Evolutionary conservation across 805 yeast species (phyloP).

Genomic region (Teunomyces lycoperdinae): DNA sequence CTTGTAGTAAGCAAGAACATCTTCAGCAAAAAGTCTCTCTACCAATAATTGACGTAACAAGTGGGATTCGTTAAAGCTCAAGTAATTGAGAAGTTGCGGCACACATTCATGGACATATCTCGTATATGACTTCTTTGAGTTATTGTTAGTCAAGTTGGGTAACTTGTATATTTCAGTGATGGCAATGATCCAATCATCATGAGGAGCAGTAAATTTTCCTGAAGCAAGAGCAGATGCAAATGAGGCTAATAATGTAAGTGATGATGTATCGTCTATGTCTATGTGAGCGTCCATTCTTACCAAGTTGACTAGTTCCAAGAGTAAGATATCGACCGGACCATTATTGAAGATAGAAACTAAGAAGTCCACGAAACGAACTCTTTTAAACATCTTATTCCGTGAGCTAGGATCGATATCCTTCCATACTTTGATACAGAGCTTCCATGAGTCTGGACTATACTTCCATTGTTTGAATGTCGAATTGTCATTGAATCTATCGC

Average conservation of each 20-base stretch:
- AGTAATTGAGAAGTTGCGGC: constrained; percentile 2
- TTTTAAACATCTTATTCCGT: constrained; percentile 42
- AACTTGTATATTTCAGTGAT: constrained; percentile 22
- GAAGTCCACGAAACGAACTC: constrained; percentile 21
- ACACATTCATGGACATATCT: constrained; percentile 23
- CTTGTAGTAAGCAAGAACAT: constrained; percentile 15
- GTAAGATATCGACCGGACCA: background rate
- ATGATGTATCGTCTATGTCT: constrained; percentile 29
- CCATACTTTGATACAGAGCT: constrained; percentile 44
- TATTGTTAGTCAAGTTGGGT: constrained; percentile 21
- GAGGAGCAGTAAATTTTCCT: constrained; percentile 3
- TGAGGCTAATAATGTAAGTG: constrained; percentile 23
- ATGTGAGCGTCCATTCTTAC: constrained; percentile 25
- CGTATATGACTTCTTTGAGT: constrained; percentile 28
- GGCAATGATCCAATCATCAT: constrained; percentile 20
- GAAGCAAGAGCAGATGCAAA: constrained; percentile 2
- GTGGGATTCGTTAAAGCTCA: background rate
- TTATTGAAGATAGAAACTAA: constrained; percentile 11
- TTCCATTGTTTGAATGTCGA: constrained; percentile 42
- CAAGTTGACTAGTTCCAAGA: constrained; percentile 17
- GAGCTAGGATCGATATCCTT: constrained; percentile 2
- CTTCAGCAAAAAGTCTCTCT: constrained; percentile 15
- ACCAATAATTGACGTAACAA: constrained; percentile 3
- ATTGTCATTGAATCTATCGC: constrained; percentile 59
- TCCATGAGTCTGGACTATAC: constrained; percentile 47